Evolutionary conservation across 768 basidiomycete genomes (phyloP).

Genomic region (Coprinellus aureogranulatus): DNA sequence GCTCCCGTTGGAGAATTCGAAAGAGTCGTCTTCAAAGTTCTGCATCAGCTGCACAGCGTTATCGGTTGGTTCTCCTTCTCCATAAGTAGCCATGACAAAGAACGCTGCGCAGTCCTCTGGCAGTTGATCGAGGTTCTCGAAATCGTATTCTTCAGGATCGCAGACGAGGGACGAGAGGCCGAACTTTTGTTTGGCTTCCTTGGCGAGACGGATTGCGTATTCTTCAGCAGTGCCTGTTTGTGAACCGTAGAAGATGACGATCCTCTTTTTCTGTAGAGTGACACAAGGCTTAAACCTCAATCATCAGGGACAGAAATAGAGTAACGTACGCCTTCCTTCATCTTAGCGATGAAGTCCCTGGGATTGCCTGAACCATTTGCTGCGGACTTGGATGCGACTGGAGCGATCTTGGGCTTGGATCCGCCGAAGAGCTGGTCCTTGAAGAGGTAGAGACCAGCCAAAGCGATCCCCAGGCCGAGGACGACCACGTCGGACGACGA

Average conservation of each 20-base stretch:
- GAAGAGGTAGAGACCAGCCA: conserved; percentile 81
- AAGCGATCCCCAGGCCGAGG: conserved; percentile 68
- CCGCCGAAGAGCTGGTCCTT: conserved; percentile 74
- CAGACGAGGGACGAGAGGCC: conserved; percentile 94
- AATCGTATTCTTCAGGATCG: conserved; percentile 98
- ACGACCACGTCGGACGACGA: conserved; percentile 73
- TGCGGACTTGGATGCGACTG: conserved; percentile 41
- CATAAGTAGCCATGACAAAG: conserved; percentile 98
- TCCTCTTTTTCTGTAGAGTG: conserved; percentile 86
- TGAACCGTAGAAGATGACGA: conserved; percentile 97
- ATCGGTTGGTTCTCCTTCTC: conserved; percentile 98
- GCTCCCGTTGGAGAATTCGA: conserved; percentile 81
- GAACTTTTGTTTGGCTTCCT: conserved; percentile 96
- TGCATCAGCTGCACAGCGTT: conserved; percentile 95
- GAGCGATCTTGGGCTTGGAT: conserved; percentile 58
- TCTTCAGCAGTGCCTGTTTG: conserved; percentile 99
- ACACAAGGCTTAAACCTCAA: conserved; percentile 9
- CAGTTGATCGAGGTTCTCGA: conserved; percentile 89
- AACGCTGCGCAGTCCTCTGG: conserved; percentile 86
- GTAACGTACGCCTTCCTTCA: conserved; percentile 83
- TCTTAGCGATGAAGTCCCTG: conserved; percentile 91
- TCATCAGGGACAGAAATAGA: conserved; percentile 2
- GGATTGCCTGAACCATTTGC: conserved; percentile 79
- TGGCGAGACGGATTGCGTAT: conserved; percentile 94
- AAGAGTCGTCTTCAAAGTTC: conserved; percentile 81